Evolutionary conservation across 176 grass and related monocot genomes (phyloP).

Genomic region (Puccinellia tenuiflora): DNA sequence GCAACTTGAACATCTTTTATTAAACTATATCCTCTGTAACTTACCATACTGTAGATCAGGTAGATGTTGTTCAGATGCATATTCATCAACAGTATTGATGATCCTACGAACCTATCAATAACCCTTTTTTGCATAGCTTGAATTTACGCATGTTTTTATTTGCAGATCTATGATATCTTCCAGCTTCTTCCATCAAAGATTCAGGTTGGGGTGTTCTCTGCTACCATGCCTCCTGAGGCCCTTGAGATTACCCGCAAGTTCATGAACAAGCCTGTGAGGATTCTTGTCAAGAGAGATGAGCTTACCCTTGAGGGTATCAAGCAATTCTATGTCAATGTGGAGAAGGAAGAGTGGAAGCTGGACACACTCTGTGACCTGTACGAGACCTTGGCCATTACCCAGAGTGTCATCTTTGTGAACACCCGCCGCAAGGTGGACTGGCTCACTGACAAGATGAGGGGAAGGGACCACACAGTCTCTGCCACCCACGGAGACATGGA

Average conservation of each 20-base stretch:
- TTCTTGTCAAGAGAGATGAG: constrained; percentile 81
- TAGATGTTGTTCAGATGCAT: not conserved
- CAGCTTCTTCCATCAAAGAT: constrained; percentile 73
- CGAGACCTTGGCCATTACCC: constrained; percentile 69
- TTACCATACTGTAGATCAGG: too few species aligned
- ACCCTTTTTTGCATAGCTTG: not conserved
- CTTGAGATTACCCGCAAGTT: constrained; percentile 76
- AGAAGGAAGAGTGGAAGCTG: constrained; percentile 82
- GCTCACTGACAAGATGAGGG: constrained; percentile 83
- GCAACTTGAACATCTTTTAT: not conserved
- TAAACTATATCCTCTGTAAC: too few species aligned
- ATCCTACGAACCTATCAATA: not conserved
- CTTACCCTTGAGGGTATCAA: constrained; percentile 84
- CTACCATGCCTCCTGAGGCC: constrained; percentile 82
- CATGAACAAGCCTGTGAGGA: constrained; percentile 75
- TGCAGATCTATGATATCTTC: constrained; percentile 81
- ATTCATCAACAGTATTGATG: not conserved
- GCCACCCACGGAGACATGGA: constrained; percentile 84
- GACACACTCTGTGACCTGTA: constrained; percentile 77
- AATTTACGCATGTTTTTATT: not conserved
- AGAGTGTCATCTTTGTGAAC: constrained; percentile 84
- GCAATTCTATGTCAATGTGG: constrained; percentile 69
- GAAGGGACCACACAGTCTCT: constrained; percentile 70
- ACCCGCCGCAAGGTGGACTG: constrained; percentile 88
- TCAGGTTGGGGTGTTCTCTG: constrained; percentile 80